These are phyloP conservation scores for Salix viminalis DNA, from an alignment of 345 rosid species.

Conservation along the genomic window DNA sequence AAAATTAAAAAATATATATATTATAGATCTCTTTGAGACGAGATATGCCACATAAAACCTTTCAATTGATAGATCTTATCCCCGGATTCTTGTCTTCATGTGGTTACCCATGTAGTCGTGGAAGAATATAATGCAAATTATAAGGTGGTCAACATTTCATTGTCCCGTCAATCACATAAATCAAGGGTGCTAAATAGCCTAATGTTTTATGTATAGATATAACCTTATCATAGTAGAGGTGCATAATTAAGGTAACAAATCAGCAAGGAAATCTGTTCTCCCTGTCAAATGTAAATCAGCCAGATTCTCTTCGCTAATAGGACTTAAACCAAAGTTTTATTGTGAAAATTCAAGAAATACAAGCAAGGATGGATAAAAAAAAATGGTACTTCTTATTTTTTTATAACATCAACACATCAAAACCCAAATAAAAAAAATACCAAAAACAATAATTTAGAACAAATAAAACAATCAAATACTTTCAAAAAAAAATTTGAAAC, in stretches of 20 bases:
- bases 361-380: no score
- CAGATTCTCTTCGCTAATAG: no score
- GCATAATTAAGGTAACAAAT: not conserved
- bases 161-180: not conserved
- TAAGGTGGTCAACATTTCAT: not conserved
- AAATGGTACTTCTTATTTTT: no score
- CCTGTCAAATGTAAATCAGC: not conserved
- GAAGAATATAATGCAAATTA: not conserved
- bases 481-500: no score
- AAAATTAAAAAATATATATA: not conserved
- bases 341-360: no score
- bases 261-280: not conserved
- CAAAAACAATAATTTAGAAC: no score
- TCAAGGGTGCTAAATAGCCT: not conserved
- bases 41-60: conserved; percentile 3
- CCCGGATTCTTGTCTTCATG: not conserved
- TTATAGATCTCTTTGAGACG: not conserved
- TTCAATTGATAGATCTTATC: not conserved
- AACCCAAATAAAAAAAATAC: no score
- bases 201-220: not conserved
- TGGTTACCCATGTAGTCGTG: not conserved
- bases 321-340: no score
- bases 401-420: no score
- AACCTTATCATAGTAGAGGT: not conserved
- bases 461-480: no score